phyloP scores from a whole-genome alignment of 75 land plant genomes.

The Pinus albicaulis region DNA sequence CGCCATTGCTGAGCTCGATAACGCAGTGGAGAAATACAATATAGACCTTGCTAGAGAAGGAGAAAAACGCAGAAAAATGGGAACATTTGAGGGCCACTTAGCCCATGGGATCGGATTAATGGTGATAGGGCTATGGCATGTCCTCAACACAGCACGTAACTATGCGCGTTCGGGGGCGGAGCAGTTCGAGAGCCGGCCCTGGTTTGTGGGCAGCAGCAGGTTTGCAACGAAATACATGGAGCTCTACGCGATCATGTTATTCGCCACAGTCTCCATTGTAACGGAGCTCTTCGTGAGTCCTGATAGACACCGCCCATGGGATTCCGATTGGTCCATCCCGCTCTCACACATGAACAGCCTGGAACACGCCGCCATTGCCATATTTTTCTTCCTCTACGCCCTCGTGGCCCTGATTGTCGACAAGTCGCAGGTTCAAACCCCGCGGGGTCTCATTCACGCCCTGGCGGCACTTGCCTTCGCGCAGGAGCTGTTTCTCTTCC shows the following conservation, averaged over 20 bases:
- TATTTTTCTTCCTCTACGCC: conserved; percentile 60
- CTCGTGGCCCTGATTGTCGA: conserved; percentile 39
- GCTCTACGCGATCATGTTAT: conserved; percentile 45
- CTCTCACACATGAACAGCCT: conserved; percentile 38
- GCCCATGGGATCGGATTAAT: conserved; percentile 57
- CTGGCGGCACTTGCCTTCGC: conserved; percentile 49
- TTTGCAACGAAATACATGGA: conserved; percentile 27
- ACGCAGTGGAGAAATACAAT: no score
- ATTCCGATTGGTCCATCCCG: conserved; percentile 21
- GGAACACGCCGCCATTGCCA: conserved; percentile 77
- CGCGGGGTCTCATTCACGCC: conserved; percentile 18
- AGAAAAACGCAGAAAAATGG: conserved; percentile 27
- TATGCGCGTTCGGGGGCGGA: conserved; percentile 29
- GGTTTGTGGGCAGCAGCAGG: conserved; percentile 31
- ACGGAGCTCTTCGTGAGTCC: conserved; percentile 43
- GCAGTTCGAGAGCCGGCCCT: conserved; percentile 41
- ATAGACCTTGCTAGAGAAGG: no score
- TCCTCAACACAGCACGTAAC: conserved; percentile 44
- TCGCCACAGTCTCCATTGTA: conserved; percentile 42
- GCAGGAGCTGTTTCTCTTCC: conserved; percentile 65
- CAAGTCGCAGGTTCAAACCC: background rate
- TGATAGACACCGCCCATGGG: conserved; percentile 15
- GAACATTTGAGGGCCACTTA: conserved; percentile 67
- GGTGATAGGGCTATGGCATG: conserved; percentile 74
- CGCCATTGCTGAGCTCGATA: no score